phyloP scores from a whole-genome alignment of 176 grass and related monocot species.

The Musa schizocarpa region DNA sequence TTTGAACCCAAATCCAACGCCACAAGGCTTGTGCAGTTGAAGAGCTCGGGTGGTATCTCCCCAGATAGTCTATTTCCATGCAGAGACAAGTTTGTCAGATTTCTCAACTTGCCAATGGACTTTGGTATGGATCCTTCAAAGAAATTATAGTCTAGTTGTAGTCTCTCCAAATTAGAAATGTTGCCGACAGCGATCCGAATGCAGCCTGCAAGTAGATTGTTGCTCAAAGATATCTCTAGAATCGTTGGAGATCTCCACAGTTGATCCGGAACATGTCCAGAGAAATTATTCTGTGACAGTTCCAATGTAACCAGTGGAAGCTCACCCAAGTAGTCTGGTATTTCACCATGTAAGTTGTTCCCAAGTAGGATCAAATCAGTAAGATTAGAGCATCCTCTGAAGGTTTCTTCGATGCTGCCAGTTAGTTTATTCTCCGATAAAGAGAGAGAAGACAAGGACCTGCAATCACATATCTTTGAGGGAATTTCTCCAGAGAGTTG shows the following conservation, averaged over 20 bases:
- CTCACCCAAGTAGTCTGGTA: slow-evolving; percentile 65
- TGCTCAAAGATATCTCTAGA: slow-evolving; percentile 59
- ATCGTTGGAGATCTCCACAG: slow-evolving; percentile 68
- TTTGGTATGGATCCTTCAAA: slow-evolving; percentile 60
- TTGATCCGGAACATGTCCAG: slow-evolving; percentile 44
- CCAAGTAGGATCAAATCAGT: slow-evolving; percentile 63
- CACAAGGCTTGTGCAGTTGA: slow-evolving; percentile 74
- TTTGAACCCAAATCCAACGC: slow-evolving; percentile 74
- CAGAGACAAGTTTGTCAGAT: slow-evolving; percentile 76
- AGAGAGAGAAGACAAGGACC: slow-evolving; percentile 46
- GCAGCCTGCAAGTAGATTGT: slow-evolving; percentile 54
- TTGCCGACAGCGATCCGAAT: slow-evolving; percentile 56
- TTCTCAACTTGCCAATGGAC: slow-evolving; percentile 56
- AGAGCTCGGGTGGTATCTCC: slow-evolving; percentile 68
- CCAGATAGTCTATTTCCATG: slow-evolving; percentile 73
- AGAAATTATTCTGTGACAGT: slow-evolving; percentile 74
- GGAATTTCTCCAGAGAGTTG: slow-evolving; percentile 64
- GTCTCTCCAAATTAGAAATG: slow-evolving; percentile 39
- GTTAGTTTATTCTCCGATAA: slow-evolving; percentile 65
- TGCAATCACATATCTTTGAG: slow-evolving; percentile 44
- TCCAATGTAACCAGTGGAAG: slow-evolving; percentile 69
- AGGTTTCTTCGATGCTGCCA: slow-evolving; percentile 48
- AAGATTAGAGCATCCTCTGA: slow-evolving; percentile 61
- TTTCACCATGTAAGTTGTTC: slow-evolving; percentile 68
- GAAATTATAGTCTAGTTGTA: slow-evolving; percentile 68